Base-by-base conservation (phyloP, 495 filamentous ascomycete genomes). In the Halenospora varia region DNA sequence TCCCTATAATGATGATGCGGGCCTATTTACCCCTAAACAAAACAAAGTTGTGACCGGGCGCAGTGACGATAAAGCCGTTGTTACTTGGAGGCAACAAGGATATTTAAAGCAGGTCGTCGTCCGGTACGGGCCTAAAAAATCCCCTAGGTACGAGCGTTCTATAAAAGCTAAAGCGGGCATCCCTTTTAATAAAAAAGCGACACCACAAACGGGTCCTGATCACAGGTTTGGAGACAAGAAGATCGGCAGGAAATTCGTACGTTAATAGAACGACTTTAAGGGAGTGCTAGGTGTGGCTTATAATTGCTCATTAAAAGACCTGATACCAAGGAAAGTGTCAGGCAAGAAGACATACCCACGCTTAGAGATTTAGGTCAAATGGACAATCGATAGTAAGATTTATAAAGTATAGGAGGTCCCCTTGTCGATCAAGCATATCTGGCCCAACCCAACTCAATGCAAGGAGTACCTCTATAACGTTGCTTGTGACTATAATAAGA, bases 131-230 rank as follows among this genome's bases (percentile, higher is more conserved):
- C 41, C 52, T 18, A 25, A 26, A 55, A 55, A 15, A 2, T 39
- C 41, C 15, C 39, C 9, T 46, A 35, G 29, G 40, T 55, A 55
- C 52, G 52, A 46, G 22, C 52, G 52, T 15, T 24, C 6, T 47
- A 55, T 22, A 24, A 22, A 18, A 10, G 2, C 20, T 19, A 45
- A 29, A 25, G 18, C 23, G 22, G 41, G 20, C 23, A n/a, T 35
- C 39, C 17, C 11, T 39, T 26, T 55, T 20, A 13, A 35, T 13
- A 13, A 35, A 35, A 35, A 35, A 6, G 13, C 29, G 29, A 35
- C 29, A 35, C 29, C 29, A 13, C 13, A 35, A 35, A 35, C 29
- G 6, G 29, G 29, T 35, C 29, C 13, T 35, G 13, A 35, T 6
- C 29, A 13, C 13, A 35, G 29, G 29, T 35, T 35, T 13, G 29